phyloP scores from a whole-genome alignment of 2,329 filamentous ascomycete species.

The Corynespora cassiicola region DNA sequence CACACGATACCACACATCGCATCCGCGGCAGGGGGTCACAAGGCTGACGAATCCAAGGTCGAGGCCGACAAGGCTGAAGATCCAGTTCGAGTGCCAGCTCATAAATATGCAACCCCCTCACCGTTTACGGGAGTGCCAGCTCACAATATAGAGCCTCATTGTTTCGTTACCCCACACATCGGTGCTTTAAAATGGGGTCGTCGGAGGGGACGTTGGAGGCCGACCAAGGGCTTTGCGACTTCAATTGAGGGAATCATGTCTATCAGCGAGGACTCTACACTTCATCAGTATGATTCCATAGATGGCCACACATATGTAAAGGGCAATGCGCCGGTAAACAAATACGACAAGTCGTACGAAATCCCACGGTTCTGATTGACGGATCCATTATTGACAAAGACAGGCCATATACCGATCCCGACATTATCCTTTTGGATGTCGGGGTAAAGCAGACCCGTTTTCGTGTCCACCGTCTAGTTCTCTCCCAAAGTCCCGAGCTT shows the following conservation, averaged over 20 bases:
- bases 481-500: constrained; percentile 28
- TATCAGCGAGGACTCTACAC: constrained; percentile 19
- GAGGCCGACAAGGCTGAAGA: constrained; percentile 27
- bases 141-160: constrained; percentile 30
- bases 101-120: constrained; percentile 26
- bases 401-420: constrained; percentile 27
- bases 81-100: constrained; percentile 25
- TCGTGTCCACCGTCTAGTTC: constrained; percentile 28
- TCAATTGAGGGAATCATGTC: constrained; percentile 18
- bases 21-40: constrained; percentile 4
- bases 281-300: constrained; percentile 5
- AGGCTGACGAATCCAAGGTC: constrained; percentile 29
- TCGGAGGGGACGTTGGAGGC: neutral
- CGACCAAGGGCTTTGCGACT: neutral
- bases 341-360: constrained; percentile 23
- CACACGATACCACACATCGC: neutral
- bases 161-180: neutral
- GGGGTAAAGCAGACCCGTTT: constrained; percentile 26
- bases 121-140: constrained; percentile 17
- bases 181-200: constrained; percentile 4
- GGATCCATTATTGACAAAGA: neutral
- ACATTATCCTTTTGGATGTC: constrained; percentile 26
- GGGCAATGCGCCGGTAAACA: constrained; percentile 7
- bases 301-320: constrained; percentile 10
- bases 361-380: neutral